These are phyloP conservation scores for Mycoemilia scoparia DNA, from an alignment of 192 early-diverging fungal genomes.

Conservation along the genomic window DNA sequence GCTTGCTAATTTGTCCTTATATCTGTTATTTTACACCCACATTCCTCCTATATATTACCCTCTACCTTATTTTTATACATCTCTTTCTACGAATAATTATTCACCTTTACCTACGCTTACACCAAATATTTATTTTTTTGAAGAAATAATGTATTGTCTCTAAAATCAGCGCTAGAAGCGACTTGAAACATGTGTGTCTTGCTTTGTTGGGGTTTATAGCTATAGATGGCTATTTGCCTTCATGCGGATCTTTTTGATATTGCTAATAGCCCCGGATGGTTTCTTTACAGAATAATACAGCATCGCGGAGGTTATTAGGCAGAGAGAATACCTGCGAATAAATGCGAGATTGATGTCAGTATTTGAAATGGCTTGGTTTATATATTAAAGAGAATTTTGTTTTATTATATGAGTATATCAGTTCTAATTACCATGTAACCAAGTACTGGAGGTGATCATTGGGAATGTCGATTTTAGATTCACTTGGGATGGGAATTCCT, in stretches of 20 bases:
- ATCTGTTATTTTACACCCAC: no score
- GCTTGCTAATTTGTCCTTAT: no score
- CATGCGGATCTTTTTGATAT: constrained; percentile 18
- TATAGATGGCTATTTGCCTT: constrained; percentile 12
- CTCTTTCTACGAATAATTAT: no score
- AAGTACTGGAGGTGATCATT: constrained; percentile 79
- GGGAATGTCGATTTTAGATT: constrained; percentile 50
- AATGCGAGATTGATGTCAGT: neutral
- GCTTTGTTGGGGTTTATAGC: no score
- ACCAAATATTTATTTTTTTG: no score
- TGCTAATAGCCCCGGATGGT: constrained; percentile 19
- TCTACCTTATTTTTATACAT: no score
- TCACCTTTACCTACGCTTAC: no score
- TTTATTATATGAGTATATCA: neutral
- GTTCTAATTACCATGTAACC: constrained; percentile 82
- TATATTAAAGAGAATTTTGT: neutral
- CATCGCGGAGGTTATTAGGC: constrained; percentile 48
- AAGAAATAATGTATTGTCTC: no score
- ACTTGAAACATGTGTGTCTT: no score
- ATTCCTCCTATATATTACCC: no score
- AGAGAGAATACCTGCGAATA: constrained; percentile 34
- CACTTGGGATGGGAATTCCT: constrained; percentile 54
- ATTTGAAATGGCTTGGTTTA: neutral
- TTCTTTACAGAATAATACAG: constrained; percentile 40
- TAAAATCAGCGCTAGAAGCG: neutral